Evolutionary conservation across 2,329 filamentous ascomycete species (phyloP).

Genomic region (Microsporum ferrugineum): DNA sequence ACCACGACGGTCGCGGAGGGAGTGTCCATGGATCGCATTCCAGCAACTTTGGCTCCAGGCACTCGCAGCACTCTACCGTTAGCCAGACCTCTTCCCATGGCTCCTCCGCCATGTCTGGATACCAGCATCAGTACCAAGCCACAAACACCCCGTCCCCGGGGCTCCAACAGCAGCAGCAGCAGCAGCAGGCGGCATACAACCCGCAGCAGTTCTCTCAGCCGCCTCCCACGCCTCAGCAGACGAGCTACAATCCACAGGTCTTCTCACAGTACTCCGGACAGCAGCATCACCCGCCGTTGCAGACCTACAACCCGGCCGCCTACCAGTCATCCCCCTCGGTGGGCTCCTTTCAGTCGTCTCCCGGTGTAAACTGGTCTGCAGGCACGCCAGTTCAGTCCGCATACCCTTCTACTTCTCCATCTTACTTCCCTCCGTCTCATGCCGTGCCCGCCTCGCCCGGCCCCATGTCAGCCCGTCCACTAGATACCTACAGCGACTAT

Average conservation of each 20-base stretch:
- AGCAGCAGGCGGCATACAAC: conserved; percentile 43
- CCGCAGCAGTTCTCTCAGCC: conserved; percentile 49
- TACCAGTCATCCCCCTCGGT: conserved; percentile 29
- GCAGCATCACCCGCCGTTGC: conserved; percentile 20
- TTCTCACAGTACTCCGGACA: conserved; percentile 34
- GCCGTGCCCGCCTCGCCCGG: conserved; percentile 22
- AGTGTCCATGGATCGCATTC: conserved; percentile 24
- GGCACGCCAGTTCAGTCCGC: conserved; percentile 24
- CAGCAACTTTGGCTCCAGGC: conserved; percentile 23
- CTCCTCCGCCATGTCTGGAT: conserved; percentile 32
- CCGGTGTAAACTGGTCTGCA: conserved; percentile 26
- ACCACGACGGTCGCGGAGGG: conserved; percentile 26
- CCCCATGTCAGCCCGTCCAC: conserved; percentile 27
- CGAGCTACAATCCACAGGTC: conserved; percentile 60
- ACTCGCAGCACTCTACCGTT: conserved; percentile 28
- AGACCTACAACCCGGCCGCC: conserved; percentile 41
- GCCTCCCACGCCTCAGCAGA: conserved; percentile 35
- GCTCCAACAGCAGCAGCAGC: conserved; percentile 15
- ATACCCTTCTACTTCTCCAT: conserved; percentile 20
- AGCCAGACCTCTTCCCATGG: conserved; percentile 34
- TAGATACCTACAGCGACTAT: conserved; percentile 30
- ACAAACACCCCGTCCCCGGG: conserved; percentile 28
- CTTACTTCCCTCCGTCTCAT: conserved; percentile 8
- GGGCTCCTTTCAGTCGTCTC: conserved; percentile 21
- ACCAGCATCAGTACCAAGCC: conserved; percentile 44